Conservation (phyloP, 2,329 filamentous ascomycete genomes). For the Cyphellophora europaea region DNA sequence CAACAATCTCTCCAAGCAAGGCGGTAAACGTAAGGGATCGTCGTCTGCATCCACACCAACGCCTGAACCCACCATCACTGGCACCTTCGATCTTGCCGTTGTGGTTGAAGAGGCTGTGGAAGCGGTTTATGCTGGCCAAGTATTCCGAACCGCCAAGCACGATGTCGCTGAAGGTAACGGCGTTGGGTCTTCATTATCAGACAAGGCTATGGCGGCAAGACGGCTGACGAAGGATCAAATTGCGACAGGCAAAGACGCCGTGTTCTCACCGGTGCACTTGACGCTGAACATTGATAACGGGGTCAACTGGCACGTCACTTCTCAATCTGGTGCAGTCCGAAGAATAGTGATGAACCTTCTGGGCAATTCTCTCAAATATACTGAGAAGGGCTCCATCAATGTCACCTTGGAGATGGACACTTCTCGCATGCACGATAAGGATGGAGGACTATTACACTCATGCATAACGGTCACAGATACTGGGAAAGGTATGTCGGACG, state of each 20-base stretch:
- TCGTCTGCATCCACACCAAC: constrained; percentile 9
- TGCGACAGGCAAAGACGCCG: constrained; percentile 4
- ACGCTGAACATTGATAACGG: constrained; percentile 43
- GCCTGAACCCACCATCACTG: constrained; percentile 17
- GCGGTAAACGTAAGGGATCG: constrained; percentile 3
- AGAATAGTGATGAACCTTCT: constrained; percentile 55
- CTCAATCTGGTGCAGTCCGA: constrained; percentile 45
- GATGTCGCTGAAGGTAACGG: constrained; percentile 9
- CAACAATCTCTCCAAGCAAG: constrained; percentile 25
- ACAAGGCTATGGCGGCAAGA: constrained; percentile 7
- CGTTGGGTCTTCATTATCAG: constrained; percentile 6
- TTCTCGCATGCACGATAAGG: constrained; percentile 23
- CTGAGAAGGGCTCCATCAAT: constrained; percentile 41
- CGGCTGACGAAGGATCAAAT: constrained; percentile 4
- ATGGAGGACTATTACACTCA: constrained; percentile 18
- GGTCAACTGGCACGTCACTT: constrained; percentile 43
- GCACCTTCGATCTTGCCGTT: constrained; percentile 24
- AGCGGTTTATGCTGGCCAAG: constrained; percentile 43
- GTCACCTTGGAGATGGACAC: constrained; percentile 28
- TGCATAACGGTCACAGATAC: constrained; percentile 50
- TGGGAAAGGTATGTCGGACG: constrained; percentile 55
- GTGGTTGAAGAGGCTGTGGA: constrained; percentile 35
- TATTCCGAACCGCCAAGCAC: constrained; percentile 13
- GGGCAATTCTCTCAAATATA: constrained; percentile 56
- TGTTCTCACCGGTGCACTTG: constrained; percentile 19